Conservation (phyloP, 108 stramenopile species). For the Cyclotella kingstonii region DNA sequence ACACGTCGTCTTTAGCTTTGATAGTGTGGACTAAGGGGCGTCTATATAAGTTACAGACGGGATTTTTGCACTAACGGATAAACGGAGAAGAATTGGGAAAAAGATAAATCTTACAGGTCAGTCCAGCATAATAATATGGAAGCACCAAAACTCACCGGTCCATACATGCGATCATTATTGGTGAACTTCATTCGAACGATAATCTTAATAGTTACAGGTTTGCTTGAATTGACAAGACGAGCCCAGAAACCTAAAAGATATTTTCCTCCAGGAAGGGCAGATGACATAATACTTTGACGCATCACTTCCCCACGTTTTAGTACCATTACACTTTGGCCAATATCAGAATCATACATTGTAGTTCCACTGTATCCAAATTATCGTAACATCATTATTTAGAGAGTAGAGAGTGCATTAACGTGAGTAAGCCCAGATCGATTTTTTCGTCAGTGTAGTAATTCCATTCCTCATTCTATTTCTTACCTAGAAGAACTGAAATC, state of each 20-base stretch:
- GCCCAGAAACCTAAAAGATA: slow-evolving; percentile 20
- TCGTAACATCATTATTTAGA: not conserved
- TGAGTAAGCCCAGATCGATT: not conserved
- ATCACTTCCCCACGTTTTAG: slow-evolving; percentile 14
- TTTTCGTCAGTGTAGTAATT: not conserved
- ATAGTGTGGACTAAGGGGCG: slow-evolving; percentile 14
- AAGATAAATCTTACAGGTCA: no score
- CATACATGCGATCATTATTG: slow-evolving; percentile 25
- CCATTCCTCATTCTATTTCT: not conserved
- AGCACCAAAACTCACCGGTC: no score
- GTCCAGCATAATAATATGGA: no score
- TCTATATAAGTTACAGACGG: slow-evolving; percentile 20
- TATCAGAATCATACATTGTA: slow-evolving; percentile 1
- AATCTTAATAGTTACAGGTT: slow-evolving; percentile 4
- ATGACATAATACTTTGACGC: slow-evolving; percentile 16
- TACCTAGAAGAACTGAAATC: slow-evolving; percentile 1
- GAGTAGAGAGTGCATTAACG: not conserved
- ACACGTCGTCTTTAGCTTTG: not conserved
- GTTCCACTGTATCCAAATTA: slow-evolving; percentile 2
- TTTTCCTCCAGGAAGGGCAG: slow-evolving; percentile 8
- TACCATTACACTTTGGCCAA: slow-evolving; percentile 13
- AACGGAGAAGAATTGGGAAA: no score
- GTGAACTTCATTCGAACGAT: slow-evolving; percentile 24
- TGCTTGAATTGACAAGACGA: slow-evolving; percentile 3
- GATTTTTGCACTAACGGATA: slow-evolving; percentile 7